A percentile compares a stretch with the other conserved stretches of the same genome.
phyloP scores from a whole-genome alignment of 345 rosid species.

The Murraya koenigii region DNA sequence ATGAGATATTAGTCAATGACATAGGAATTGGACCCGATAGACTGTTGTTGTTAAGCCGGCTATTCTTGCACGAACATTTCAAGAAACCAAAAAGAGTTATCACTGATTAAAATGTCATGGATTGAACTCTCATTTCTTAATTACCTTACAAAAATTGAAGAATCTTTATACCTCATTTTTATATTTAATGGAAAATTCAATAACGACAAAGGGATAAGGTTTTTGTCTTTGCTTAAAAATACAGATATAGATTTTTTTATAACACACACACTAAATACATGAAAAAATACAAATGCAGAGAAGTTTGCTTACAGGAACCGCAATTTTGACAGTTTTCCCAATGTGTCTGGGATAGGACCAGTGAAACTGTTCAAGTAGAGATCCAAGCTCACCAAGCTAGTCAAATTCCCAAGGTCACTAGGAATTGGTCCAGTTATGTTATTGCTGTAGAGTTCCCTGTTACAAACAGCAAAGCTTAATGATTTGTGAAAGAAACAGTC shows the following conservation, averaged over 20 bases:
- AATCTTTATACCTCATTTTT: background rate
- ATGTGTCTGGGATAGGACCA: constrained; percentile 84
- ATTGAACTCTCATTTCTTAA: background rate
- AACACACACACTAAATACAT: background rate
- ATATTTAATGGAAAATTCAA: background rate
- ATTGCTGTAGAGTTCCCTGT: constrained; percentile 97
- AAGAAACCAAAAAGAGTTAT: constrained; percentile 17
- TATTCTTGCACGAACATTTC: constrained; percentile 52
- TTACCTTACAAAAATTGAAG: background rate
- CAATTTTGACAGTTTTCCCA: constrained; percentile 86
- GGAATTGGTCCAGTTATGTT: constrained; percentile 89
- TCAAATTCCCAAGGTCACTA: constrained; percentile 89
- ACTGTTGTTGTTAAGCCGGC: constrained; percentile 97
- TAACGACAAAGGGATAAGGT: background rate
- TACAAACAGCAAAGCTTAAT: constrained; percentile 12
- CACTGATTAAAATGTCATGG: background rate
- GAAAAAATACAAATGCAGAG: background rate
- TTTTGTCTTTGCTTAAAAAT: background rate
- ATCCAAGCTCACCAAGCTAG: constrained; percentile 97
- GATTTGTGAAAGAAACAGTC: constrained; percentile 4
- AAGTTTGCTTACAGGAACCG: constrained; percentile 80
- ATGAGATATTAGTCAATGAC: constrained; percentile 80
- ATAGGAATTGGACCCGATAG: constrained; percentile 79
- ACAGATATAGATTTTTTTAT: background rate
- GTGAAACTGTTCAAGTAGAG: constrained; percentile 88